These are phyloP conservation scores for Mucor racemosus DNA, from an alignment of 371 early-diverging fungal species.

Conservation along the genomic window DNA sequence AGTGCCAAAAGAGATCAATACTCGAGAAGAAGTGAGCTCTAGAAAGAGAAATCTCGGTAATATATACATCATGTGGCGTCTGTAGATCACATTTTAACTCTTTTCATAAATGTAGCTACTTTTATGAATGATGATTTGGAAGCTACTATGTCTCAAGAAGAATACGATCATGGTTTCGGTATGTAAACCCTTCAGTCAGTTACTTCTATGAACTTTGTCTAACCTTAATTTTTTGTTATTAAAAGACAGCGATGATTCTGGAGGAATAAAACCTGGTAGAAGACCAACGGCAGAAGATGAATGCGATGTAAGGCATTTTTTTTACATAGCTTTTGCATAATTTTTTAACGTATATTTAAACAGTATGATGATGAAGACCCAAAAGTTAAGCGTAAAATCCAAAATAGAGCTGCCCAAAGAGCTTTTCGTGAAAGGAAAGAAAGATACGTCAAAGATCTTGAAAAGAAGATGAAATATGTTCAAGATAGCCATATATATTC, in stretches of 20 bases:
- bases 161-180: conserved; percentile 7
- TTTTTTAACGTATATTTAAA: neutral
- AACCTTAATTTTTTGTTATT: neutral
- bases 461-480: conserved; percentile 62
- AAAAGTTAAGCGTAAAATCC: conserved; percentile 61
- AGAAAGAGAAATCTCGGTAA: conserved; percentile 14
- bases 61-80: neutral
- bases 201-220: neutral
- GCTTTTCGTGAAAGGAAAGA: conserved; percentile 73
- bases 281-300: conserved; percentile 30
- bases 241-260: conserved; percentile 23
- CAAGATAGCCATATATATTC: conserved; percentile 48
- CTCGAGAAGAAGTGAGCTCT: neutral
- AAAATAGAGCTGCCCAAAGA: conserved; percentile 72
- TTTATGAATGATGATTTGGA: neutral
- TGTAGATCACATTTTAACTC: neutral
- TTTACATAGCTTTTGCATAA: neutral
- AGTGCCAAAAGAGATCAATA: neutral
- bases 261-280: conserved; percentile 24
- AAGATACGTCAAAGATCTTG: conserved; percentile 61
- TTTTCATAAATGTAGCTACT: neutral
- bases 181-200: neutral
- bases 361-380: conserved; percentile 21
- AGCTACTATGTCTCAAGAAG: neutral
- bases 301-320: neutral